Conservation (phyloP, 495 filamentous ascomycete genomes). For the Tuber umbilicatum region DNA sequence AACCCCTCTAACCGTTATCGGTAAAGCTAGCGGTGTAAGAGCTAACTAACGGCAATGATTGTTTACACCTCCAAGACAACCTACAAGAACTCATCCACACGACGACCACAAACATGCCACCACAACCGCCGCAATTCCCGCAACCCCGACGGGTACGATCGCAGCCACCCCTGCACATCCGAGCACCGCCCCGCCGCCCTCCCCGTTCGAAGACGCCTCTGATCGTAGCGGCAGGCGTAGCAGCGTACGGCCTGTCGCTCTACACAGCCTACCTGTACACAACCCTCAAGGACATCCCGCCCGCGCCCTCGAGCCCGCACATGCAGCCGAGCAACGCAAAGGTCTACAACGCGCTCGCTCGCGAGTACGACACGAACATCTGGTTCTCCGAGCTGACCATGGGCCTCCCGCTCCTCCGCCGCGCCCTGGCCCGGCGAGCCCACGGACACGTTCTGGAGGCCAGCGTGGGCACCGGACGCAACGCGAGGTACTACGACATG, state of each 20-base stretch:
- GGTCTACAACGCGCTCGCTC: slow-evolving; percentile 54
- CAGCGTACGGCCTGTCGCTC: slow-evolving; percentile 47
- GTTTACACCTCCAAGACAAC: background rate
- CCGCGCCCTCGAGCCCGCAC: slow-evolving; percentile 31
- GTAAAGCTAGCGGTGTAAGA: too few relatives aligned
- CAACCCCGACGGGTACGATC: background rate
- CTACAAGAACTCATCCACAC: background rate
- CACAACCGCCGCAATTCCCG: background rate
- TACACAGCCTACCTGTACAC: slow-evolving; percentile 53
- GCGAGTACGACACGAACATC: slow-evolving; percentile 58
- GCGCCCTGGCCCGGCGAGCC: slow-evolving; percentile 55
- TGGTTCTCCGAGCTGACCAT: slow-evolving; percentile 59
- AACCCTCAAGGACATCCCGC: slow-evolving; percentile 43
- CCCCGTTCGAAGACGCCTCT: background rate
- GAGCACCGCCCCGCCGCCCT: background rate
- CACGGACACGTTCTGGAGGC: slow-evolving; percentile 79
- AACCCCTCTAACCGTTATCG: background rate
- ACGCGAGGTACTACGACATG: slow-evolving; percentile 64
- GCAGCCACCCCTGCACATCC: background rate
- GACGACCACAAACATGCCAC: background rate
- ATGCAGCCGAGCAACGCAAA: slow-evolving; percentile 52
- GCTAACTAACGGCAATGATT: background rate
- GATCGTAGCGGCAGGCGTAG: slow-evolving; percentile 41
- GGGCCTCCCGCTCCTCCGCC: slow-evolving; percentile 58
- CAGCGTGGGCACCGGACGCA: slow-evolving; percentile 85